Percentiles rank a stretch among this genome's conserved stretches.
Conservation (phyloP, 768 basidiomycete species). For the Suillus luteus region DNA sequence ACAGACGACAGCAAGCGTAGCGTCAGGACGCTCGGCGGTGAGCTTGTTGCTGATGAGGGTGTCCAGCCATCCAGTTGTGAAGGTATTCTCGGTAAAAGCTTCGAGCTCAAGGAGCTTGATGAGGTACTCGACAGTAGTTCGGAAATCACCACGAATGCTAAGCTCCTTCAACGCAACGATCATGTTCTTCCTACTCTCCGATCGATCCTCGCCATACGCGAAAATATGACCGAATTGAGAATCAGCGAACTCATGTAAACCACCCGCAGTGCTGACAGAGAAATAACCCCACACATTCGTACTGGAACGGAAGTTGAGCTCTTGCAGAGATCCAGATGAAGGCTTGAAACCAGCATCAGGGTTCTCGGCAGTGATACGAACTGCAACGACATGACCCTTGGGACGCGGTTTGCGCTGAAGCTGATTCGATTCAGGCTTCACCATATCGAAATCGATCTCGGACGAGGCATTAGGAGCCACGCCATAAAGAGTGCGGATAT, state of each 20-base stretch:
- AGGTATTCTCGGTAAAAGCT: conserved; percentile 95
- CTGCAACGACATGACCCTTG: conserved; percentile 98
- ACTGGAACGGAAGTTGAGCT: conserved; percentile 98
- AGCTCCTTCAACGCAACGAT: conserved; percentile 98
- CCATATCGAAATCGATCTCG: conserved; percentile 97
- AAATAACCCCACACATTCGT: conserved; percentile 99
- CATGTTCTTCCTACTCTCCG: conserved; percentile 98
- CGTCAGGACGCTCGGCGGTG: conserved; percentile 95
- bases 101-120: conserved; percentile 97
- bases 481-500: conserved; percentile 95
- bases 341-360: conserved; percentile 99
- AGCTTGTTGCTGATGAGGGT: conserved; percentile 95
- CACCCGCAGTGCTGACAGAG: conserved; percentile 93
- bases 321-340: conserved; percentile 94
- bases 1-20: conserved; percentile 90
- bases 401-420: conserved; percentile 94
- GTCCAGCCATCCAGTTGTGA: conserved; percentile 99
- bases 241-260: conserved; percentile 98
- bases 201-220: conserved; percentile 95
- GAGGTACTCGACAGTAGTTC: conserved; percentile 98
- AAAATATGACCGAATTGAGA: conserved; percentile 99
- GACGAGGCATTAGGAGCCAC: conserved; percentile 86
- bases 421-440: conserved; percentile 81
- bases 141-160: conserved; percentile 97
- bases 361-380: conserved; percentile 99